A percentile compares a stretch with the other conserved stretches of the same genome.
Conservation (phyloP, 768 basidiomycete genomes). For the Leccinum disarticulatum region DNA sequence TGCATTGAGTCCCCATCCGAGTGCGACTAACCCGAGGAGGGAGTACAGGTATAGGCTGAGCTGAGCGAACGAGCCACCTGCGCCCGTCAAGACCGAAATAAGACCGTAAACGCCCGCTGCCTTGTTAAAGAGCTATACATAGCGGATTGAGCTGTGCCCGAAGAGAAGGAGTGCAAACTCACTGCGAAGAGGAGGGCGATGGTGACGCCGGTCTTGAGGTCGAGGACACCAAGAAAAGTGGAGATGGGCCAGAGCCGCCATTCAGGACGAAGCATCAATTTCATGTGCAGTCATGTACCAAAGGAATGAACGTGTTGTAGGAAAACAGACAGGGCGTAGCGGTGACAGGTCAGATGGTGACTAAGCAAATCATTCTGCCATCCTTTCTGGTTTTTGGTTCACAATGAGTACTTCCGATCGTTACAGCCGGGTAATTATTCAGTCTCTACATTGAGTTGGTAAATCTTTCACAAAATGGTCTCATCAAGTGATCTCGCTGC, state of each 20-base stretch:
- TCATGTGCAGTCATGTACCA: conserved; percentile 54
- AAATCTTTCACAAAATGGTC: too few relatives aligned
- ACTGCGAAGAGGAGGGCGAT: conserved; percentile 89
- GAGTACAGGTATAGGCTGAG: conserved; percentile 94
- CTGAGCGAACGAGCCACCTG: conserved; percentile 92
- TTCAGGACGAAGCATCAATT: conserved; percentile 78
- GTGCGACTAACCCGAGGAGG: conserved; percentile 71
- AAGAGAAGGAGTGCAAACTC: conserved; percentile 30
- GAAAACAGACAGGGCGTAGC: neutral
- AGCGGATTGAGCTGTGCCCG: conserved; percentile 11
- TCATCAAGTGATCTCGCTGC: too few relatives aligned
- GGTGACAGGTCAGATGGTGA: neutral
- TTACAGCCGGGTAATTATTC: too few relatives aligned
- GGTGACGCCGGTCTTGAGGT: conserved; percentile 92
- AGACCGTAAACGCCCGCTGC: conserved; percentile 97
- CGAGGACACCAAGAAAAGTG: conserved; percentile 83
- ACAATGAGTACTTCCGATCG: too few relatives aligned
- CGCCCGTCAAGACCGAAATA: conserved; percentile 85
- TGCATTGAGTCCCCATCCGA: conserved; percentile 86
- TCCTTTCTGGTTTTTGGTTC: too few relatives aligned
- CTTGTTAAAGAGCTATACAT: conserved; percentile 82
- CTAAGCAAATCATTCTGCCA: neutral
- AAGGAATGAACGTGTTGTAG: conserved; percentile 7
- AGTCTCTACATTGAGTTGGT: too few relatives aligned
- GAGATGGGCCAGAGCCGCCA: conserved; percentile 80